Conservation (phyloP, 1,284 basidiomycete species). For the Tetrapyrgos nigripes region DNA sequence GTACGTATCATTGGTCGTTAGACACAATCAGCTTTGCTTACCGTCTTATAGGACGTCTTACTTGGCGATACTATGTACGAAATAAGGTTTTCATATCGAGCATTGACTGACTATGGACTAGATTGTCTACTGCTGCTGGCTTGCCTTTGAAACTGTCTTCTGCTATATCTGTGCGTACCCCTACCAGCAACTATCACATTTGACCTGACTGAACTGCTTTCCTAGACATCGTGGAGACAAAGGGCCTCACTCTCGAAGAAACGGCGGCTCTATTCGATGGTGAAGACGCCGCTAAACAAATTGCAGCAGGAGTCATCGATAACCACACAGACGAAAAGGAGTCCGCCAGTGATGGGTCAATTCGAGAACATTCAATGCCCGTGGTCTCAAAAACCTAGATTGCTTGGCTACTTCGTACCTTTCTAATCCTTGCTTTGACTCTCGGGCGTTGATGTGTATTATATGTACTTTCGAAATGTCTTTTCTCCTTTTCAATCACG, state of each 20-base stretch:
- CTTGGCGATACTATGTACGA: constrained; percentile 71
- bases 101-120: constrained; percentile 23
- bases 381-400: not conserved
- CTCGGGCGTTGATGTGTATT: not conserved
- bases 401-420: not conserved
- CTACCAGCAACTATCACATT: not conserved
- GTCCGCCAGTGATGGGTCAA: not conserved
- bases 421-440: no score
- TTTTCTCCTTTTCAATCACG: no score
- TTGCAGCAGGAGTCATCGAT: not conserved
- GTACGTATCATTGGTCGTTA: constrained; percentile 21
- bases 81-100: not conserved
- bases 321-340: not conserved
- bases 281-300: constrained; percentile 39
- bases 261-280: constrained; percentile 79
- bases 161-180: constrained; percentile 58
- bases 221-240: constrained; percentile 69
- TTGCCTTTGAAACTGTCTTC: constrained; percentile 67
- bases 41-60: constrained; percentile 48
- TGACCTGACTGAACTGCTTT: constrained; percentile 10
- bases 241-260: constrained; percentile 75
- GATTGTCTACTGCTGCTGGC: constrained; percentile 74
- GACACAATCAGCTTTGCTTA: not conserved
- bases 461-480: not conserved
- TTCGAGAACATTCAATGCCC: not conserved